phyloP scores from a whole-genome alignment of 2,329 filamentous ascomycete genomes.

The Aspergillus awamori region DNA sequence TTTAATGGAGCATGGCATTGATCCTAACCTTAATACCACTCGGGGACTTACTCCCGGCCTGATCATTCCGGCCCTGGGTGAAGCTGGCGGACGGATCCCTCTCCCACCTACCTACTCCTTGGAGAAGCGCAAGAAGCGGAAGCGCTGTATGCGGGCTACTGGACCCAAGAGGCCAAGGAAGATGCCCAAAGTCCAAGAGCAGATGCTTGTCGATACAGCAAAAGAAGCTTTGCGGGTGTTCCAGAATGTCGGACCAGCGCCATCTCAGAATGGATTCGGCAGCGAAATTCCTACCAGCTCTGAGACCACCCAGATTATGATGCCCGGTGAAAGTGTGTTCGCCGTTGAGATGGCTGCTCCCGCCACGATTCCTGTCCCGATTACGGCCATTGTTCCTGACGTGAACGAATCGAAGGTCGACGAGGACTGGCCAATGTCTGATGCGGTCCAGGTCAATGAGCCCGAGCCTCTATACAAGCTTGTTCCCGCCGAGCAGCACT shows the following conservation, averaged over 20 bases:
- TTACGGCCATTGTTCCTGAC: neutral
- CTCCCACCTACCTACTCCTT: constrained; percentile 12
- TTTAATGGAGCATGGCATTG: constrained; percentile 14
- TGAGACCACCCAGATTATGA: too few species aligned
- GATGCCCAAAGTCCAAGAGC: neutral
- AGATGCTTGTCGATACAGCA: neutral
- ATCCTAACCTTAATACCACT: constrained; percentile 21
- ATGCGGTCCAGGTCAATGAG: neutral
- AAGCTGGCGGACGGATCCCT: constrained; percentile 24
- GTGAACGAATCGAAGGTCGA: neutral
- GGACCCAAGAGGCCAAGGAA: neutral
- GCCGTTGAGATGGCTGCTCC: neutral
- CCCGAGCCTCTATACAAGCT: neutral
- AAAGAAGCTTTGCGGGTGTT: neutral
- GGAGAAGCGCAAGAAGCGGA: neutral
- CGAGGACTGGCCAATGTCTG: neutral
- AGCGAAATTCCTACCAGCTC: neutral
- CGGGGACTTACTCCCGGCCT: constrained; percentile 28
- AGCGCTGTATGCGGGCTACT: neutral
- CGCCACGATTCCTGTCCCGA: neutral
- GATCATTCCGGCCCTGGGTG: constrained; percentile 23
- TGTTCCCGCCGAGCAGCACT: neutral
- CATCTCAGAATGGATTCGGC: neutral
- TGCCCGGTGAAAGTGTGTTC: too few species aligned
- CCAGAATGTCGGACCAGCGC: neutral